Evolutionary conservation across 1,139 yeast species (phyloP).

Genomic region (Yamadazyma mexicana): DNA sequence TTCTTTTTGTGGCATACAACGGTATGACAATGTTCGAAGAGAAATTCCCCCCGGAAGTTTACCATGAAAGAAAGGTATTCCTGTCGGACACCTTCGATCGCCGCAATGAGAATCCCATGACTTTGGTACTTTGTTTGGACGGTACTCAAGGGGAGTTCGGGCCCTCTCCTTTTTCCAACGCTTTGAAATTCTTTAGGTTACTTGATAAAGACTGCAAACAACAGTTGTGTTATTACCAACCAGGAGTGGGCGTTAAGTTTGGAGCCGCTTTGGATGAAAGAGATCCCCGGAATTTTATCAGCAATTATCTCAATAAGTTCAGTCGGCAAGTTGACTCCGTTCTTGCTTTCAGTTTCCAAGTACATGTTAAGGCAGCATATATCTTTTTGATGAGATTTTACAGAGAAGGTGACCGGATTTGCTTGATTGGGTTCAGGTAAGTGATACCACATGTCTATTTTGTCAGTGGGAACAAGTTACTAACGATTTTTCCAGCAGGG

Average conservation of each 20-base stretch:
- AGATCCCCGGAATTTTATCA: slow-evolving; percentile 20
- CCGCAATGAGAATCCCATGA: slow-evolving; percentile 8
- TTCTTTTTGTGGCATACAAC: neutral
- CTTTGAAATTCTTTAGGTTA: slow-evolving; percentile 52
- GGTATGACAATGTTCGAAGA: too few relatives aligned
- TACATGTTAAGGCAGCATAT: slow-evolving; percentile 59
- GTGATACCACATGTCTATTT: slow-evolving; percentile 4
- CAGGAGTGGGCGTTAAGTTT: slow-evolving; percentile 60
- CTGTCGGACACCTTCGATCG: slow-evolving; percentile 2
- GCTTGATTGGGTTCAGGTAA: slow-evolving; percentile 56
- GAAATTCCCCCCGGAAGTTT: slow-evolving; percentile 1
- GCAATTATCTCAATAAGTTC: slow-evolving; percentile 16
- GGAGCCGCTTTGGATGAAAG: slow-evolving; percentile 29
- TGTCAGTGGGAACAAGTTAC: neutral
- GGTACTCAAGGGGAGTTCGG: slow-evolving; percentile 65
- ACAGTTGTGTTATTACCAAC: slow-evolving; percentile 64
- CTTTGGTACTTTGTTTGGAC: slow-evolving; percentile 54
- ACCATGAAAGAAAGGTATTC: slow-evolving; percentile 3
- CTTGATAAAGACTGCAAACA: slow-evolving; percentile 41
- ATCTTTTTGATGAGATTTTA: slow-evolving; percentile 49
- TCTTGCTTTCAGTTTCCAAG: slow-evolving; percentile 53
- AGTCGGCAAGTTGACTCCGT: slow-evolving; percentile 41
- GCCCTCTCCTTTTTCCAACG: slow-evolving; percentile 54
- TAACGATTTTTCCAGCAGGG: slow-evolving; percentile 40
- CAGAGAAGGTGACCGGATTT: slow-evolving; percentile 49